These are phyloP conservation scores for Capsella bursapastoris DNA, from an alignment of 345 rosid genomes.

Conservation along the genomic window DNA sequence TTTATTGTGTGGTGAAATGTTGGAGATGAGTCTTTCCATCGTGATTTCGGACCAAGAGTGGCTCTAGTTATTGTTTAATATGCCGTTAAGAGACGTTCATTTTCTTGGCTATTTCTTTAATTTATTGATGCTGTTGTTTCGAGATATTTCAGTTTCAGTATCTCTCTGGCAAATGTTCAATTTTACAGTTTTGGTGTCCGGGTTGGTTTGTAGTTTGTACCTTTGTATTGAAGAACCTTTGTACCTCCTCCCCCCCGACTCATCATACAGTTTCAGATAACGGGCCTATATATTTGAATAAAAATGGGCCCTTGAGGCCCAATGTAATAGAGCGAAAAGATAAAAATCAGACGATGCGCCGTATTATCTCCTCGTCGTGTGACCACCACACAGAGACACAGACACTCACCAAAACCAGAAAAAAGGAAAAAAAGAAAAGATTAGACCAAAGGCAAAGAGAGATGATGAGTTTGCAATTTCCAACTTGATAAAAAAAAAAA, in stretches of 20 bases:
- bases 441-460: neutral
- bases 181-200: too few species aligned
- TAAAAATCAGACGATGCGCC: neutral
- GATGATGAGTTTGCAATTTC: neutral
- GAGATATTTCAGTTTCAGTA: too few species aligned
- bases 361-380: slow-evolving; percentile 15
- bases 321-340: neutral
- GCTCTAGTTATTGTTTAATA: neutral
- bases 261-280: too few species aligned
- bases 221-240: too few species aligned
- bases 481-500: neutral
- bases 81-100: neutral
- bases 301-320: neutral
- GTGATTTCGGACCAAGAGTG: too few species aligned
- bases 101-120: neutral
- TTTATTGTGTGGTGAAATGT: neutral
- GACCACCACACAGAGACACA: neutral
- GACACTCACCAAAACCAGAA: neutral
- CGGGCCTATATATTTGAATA: too few species aligned
- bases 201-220: too few species aligned
- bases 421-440: neutral
- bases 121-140: too few species aligned
- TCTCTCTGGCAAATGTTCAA: too few species aligned
- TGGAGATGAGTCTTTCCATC: neutral
- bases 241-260: too few species aligned